Evolutionary conservation across 768 basidiomycete genomes (phyloP).

Genomic region (Russula sp.): DNA sequence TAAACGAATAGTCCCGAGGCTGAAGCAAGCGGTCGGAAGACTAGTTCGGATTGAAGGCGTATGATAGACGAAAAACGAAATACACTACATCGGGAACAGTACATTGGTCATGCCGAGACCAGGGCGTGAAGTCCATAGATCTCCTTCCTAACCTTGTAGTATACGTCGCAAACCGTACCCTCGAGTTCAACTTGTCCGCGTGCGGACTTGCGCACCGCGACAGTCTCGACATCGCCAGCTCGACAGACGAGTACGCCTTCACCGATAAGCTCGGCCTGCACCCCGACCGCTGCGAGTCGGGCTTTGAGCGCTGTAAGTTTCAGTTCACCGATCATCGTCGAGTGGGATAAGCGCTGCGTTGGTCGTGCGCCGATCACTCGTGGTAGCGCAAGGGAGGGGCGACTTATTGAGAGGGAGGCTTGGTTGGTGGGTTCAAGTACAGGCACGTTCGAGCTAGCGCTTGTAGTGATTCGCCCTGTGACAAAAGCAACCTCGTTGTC

Average conservation of each 20-base stretch:
- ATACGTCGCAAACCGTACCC: conserved; percentile 82
- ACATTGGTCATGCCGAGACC: conserved; percentile 49
- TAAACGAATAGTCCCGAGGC: background rate
- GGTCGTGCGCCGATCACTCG: conserved; percentile 62
- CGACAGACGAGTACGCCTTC: conserved; percentile 92
- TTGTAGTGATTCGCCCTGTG: conserved; percentile 77
- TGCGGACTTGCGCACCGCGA: conserved; percentile 84
- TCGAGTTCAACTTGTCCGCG: conserved; percentile 85
- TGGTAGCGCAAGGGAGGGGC: conserved; percentile 28
- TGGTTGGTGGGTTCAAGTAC: conserved; percentile 64
- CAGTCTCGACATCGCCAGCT: conserved; percentile 61
- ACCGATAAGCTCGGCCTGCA: conserved; percentile 92
- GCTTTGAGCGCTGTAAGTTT: conserved; percentile 85
- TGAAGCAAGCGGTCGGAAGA: background rate
- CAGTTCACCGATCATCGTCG: conserved; percentile 96
- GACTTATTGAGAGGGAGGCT: background rate
- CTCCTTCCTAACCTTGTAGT: conserved; percentile 83
- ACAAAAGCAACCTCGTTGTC: conserved; percentile 96
- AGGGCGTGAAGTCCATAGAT: conserved; percentile 89
- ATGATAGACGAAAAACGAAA: background rate
- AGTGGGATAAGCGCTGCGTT: conserved; percentile 64
- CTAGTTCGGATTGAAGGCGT: background rate
- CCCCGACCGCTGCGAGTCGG: conserved; percentile 64
- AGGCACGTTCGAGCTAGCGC: conserved; percentile 84
- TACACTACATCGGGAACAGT: background rate